A percentile compares a stretch with the other conserved stretches of the same genome.
These are phyloP conservation scores for Colletotrichum scovillei DNA, from an alignment of 2,329 filamentous ascomycete genomes.

Conservation along the genomic window DNA sequence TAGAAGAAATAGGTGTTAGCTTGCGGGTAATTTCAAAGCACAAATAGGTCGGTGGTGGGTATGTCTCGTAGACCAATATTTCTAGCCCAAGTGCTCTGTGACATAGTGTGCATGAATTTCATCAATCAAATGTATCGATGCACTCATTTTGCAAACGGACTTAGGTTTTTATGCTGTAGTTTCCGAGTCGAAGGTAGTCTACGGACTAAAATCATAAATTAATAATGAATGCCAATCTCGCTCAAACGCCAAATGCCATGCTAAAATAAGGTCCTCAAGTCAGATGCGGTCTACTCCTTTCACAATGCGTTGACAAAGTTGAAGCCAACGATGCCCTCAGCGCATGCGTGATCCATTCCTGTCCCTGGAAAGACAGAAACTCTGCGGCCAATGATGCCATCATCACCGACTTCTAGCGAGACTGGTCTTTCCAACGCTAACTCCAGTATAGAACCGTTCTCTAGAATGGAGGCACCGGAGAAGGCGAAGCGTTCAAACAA, in stretches of 20 bases:
- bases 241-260: background rate
- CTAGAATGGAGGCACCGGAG: constrained; percentile 28
- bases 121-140: too few species aligned
- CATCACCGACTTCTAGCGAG: constrained; percentile 55
- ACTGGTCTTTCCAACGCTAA: constrained; percentile 51
- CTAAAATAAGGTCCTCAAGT: background rate
- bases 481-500: constrained; percentile 53
- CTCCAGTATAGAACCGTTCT: constrained; percentile 42
- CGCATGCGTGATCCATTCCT: constrained; percentile 47
- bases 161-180: too few species aligned
- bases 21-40: too few species aligned
- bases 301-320: constrained; percentile 44
- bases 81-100: too few species aligned
- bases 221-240: background rate
- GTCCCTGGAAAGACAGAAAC: constrained; percentile 52
- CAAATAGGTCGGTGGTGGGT: too few species aligned
- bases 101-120: too few species aligned
- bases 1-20: too few species aligned
- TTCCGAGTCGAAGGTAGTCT: background rate
- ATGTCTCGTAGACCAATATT: too few species aligned
- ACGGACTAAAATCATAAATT: background rate
- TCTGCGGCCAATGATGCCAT: constrained; percentile 61
- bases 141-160: too few species aligned
- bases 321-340: constrained; percentile 63
- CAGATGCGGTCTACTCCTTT: background rate